Evolutionary conservation across 106 monocot species (phyloP), one percentile per base, ranked within the genome.

Genomic region (Acanthochlamys bracteata): DNA sequence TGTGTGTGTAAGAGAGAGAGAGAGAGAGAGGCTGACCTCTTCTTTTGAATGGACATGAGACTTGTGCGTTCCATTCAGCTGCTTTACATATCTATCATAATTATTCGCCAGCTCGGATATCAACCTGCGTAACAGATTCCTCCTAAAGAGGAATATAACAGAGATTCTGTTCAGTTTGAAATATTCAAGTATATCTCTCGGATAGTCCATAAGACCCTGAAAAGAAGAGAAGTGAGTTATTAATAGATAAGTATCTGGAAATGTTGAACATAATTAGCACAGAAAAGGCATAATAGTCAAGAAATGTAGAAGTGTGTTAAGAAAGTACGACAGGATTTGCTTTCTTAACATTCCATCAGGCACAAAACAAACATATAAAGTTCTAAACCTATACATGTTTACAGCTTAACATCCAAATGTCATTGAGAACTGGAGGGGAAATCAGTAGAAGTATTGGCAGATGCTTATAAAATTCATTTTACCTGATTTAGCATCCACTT

Each of bases 401-500:
- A 33, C 6, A 33, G 33, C 33, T 33, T 6, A 33, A 55, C 21
- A 55, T 20, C 20, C 10, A 21, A 13, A 51, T 51, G 33, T 33
- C 33, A n/a, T n/a, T n/a, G n/a, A n/a, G n/a, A n/a, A n/a, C n/a
- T n/a, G n/a, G n/a, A n/a, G n/a, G n/a, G n/a, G n/a, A n/a, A n/a
- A n/a, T n/a, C n/a, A 64, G 19, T 64, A 17, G 10, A 59, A 26
- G 10, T 20, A 51, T 25, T 20, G n/a, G 9, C 33, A 39, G 2
- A 69, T 25, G 16, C 7, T 17, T 19, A 55, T 20, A 14, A 22
- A 11, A 65, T 55, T 20, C 16, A 11, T 17, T 11, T 54, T n/a
- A 80, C 76, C 76, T 77, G 77, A 73, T 83, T 83, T 40, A 83
- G 46, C 79, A 79, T 83, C 83, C 79, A 83, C 57, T 83, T 83